Percentiles rank a stretch among this genome's conserved stretches.
Evolutionary conservation across 495 filamentous ascomycete genomes (phyloP).

Genomic region (Xylaria curta): DNA sequence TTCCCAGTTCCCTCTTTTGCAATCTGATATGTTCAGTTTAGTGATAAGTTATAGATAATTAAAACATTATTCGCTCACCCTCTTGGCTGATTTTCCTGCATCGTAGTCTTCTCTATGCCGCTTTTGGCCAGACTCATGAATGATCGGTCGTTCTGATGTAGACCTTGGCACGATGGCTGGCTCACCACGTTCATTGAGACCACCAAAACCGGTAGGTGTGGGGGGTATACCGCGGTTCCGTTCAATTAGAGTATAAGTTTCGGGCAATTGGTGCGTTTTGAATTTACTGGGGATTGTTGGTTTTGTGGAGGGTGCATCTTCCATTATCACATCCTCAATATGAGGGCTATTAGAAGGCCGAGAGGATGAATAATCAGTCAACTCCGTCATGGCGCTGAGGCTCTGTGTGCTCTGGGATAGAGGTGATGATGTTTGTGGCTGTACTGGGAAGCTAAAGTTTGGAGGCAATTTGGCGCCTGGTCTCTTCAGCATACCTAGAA

Average conservation of each 20-base stretch:
- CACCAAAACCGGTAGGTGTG: conserved; percentile 24
- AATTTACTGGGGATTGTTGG: conserved; percentile 31
- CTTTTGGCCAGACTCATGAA: conserved; percentile 41
- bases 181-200: conserved; percentile 37
- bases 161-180: conserved; percentile 30
- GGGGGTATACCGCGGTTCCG: conserved; percentile 14
- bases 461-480: conserved; percentile 38
- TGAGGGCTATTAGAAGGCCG: not conserved
- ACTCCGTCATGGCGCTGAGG: not conserved
- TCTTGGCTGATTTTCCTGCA: conserved; percentile 40
- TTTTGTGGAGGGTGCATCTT: conserved; percentile 32
- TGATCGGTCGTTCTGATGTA: conserved; percentile 33
- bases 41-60: conserved; percentile 6
- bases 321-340: conserved; percentile 39
- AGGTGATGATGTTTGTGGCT: conserved; percentile 17
- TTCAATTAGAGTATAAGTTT: conserved; percentile 35
- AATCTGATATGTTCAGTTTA: conserved; percentile 30
- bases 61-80: conserved; percentile 33
- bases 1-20: conserved; percentile 27
- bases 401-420: not conserved
- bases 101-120: conserved; percentile 39
- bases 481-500: conserved; percentile 51
- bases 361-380: not conserved
- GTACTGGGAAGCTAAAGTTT: conserved; percentile 22
- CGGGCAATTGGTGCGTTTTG: conserved; percentile 35